Conservation (phyloP, 2,329 filamentous ascomycete species). For the Fusarium acutatum region DNA sequence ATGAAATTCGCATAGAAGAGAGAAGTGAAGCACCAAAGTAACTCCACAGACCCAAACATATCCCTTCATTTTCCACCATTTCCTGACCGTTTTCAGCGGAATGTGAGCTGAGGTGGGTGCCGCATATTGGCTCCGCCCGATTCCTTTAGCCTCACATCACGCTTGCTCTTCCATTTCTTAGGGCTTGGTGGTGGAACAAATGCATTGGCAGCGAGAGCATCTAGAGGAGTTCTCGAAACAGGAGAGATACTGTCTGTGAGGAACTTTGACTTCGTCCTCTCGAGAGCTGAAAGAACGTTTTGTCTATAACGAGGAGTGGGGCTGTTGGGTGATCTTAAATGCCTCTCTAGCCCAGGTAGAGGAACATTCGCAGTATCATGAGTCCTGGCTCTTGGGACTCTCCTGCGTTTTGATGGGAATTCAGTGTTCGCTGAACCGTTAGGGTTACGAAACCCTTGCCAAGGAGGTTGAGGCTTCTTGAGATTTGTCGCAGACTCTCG, state of each 20-base stretch:
- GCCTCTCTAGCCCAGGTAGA: slow-evolving; percentile 36
- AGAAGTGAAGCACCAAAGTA: background rate
- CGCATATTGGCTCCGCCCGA: background rate
- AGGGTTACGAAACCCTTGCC: slow-evolving; percentile 24
- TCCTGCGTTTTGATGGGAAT: slow-evolving; percentile 21
- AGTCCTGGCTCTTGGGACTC: slow-evolving; percentile 8
- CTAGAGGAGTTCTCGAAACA: slow-evolving; percentile 6
- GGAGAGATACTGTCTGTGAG: slow-evolving; percentile 23
- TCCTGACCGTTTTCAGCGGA: background rate
- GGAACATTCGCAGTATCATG: slow-evolving; percentile 34
- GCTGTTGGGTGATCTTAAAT: slow-evolving; percentile 23
- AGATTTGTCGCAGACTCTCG: background rate
- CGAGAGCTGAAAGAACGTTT: slow-evolving; percentile 42
- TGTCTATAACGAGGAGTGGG: slow-evolving; percentile 29
- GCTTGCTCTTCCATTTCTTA: slow-evolving; percentile 6
- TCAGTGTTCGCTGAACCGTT: background rate
- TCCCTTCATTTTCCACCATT: background rate
- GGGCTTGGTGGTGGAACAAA: background rate
- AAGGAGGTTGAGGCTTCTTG: slow-evolving; percentile 5
- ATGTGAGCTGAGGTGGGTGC: background rate
- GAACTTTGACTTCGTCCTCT: slow-evolving; percentile 43
- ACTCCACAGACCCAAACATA: background rate
- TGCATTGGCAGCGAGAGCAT: background rate
- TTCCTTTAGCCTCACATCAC: background rate
- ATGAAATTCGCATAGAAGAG: background rate